Base-by-base conservation (phyloP, 2,329 filamentous ascomycete species). In the Colletotrichum limetticola region DNA sequence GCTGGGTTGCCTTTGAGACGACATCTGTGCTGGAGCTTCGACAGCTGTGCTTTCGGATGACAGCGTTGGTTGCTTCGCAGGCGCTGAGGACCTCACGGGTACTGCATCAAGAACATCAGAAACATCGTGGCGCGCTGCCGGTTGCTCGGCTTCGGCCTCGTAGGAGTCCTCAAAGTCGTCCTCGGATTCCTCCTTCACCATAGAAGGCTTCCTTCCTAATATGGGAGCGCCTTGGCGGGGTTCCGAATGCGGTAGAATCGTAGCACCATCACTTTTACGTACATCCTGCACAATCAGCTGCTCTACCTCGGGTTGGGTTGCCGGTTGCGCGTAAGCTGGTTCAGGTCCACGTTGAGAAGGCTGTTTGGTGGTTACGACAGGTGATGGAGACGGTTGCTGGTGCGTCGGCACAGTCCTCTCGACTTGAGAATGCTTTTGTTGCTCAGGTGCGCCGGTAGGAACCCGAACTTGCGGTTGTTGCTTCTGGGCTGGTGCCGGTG, bases 131-230 rank as follows among this genome's bases (percentile, higher is more conserved):
- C 70, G 11, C 26, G 22, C 57, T 11, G 73, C 71, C n/a, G 56
- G n/a, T 53, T 67, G 14, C 16, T 8, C 8, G 11, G 16, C 19
- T 42, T 46, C 53, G 22, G n/a, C 37, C 53, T 76, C 64, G 16
- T 73, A 62, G 16, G 68, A 74, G 16, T 75, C 63, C 37, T 79
- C 76, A 49, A 80, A 76, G 42, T 86, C 82, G 60, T 86, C 84
- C 26, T 85, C 84, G 49, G 82, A 78, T 63, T 86, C 83, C 72
- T 91, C 88, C 16, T 80, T 80, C 1, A 88, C 85, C 14, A 85
- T 79, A 4, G 85, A 86, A 14, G 86, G 84, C 69, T 85, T 83
- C 75, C 85, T 84, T 35, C 69, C 76, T 19, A 81, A 66, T n/a
- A 76, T 61, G 7, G 75, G 59, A 5, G 60, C 52, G 12, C 26